A percentile compares a stretch with the other conserved stretches of the same genome.
Evolutionary conservation across 257 asterid species (phyloP).

Genomic region (Oldenlandia corymbosa): DNA sequence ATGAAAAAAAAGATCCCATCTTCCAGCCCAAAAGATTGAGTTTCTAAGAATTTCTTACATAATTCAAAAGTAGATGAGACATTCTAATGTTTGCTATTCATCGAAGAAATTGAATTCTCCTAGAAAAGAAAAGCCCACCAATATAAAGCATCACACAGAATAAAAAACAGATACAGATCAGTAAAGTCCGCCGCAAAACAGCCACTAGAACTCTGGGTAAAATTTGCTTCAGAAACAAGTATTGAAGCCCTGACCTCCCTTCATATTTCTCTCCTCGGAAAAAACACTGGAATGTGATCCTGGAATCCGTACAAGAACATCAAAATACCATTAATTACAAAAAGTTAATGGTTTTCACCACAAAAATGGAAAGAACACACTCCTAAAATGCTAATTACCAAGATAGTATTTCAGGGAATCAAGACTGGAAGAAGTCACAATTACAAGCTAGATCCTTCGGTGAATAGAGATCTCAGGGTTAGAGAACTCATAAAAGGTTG

Average conservation of each 20-base stretch:
- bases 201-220: neutral
- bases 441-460: neutral
- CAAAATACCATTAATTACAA: neutral
- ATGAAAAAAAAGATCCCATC: neutral
- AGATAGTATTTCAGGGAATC: neutral
- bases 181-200: neutral
- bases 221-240: neutral
- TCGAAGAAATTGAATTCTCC: neutral
- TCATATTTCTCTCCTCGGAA: neutral
- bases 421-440: neutral
- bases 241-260: neutral
- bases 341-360: no score
- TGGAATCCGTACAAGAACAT: slow-evolving; percentile 4
- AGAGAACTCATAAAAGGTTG: neutral
- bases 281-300: neutral
- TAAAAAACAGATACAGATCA: neutral
- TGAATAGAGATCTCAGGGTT: neutral
- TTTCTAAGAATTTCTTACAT: neutral
- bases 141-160: neutral
- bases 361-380: neutral
- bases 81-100: neutral
- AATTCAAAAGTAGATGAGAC: neutral
- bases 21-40: neutral
- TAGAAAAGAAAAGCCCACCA: neutral
- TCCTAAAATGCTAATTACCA: neutral